Evolutionary conservation across 2,329 filamentous ascomycete species (phyloP).

Genomic region (Nemania diffusa): DNA sequence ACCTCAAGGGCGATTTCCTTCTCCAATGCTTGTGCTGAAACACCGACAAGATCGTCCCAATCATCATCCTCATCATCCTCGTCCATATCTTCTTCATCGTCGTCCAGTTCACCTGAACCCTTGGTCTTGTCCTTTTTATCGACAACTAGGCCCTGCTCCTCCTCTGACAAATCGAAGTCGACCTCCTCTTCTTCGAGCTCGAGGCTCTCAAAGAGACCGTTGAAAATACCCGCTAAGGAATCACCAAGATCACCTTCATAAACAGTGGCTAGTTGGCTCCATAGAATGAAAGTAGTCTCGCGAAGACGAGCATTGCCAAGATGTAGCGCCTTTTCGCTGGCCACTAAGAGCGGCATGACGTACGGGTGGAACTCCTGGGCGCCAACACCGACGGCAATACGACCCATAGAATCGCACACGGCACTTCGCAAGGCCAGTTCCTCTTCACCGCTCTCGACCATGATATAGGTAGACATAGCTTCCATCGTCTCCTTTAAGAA

Average conservation of each 20-base stretch:
- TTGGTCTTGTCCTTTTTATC: slow-evolving; percentile 85
- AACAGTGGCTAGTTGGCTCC: slow-evolving; percentile 93
- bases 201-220: slow-evolving; percentile 83
- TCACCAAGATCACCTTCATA: slow-evolving; percentile 86
- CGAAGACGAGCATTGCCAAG: slow-evolving; percentile 90
- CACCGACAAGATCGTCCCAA: slow-evolving; percentile 83
- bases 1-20: slow-evolving; percentile 98
- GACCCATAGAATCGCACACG: slow-evolving; percentile 91
- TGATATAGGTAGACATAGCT: slow-evolving; percentile 83
- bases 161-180: slow-evolving; percentile 72
- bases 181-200: slow-evolving; percentile 90
- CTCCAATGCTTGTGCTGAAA: slow-evolving; percentile 90
- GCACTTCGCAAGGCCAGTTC: slow-evolving; percentile 90
- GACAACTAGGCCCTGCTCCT: slow-evolving; percentile 56
- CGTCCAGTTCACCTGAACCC: slow-evolving; percentile 54
- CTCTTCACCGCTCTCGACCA: slow-evolving; percentile 88
- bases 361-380: slow-evolving; percentile 88
- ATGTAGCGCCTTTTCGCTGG: slow-evolving; percentile 88
- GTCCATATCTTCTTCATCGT: slow-evolving; percentile 66
- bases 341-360: slow-evolving; percentile 88
- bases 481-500: slow-evolving; percentile 93
- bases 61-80: slow-evolving; percentile 81
- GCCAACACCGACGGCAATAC: slow-evolving; percentile 90
- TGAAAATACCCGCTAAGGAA: slow-evolving; percentile 81
- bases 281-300: slow-evolving; percentile 97